phyloP scores from a whole-genome alignment of 192 early-diverging fungal genomes.

The Entomortierella parvispora region DNA sequence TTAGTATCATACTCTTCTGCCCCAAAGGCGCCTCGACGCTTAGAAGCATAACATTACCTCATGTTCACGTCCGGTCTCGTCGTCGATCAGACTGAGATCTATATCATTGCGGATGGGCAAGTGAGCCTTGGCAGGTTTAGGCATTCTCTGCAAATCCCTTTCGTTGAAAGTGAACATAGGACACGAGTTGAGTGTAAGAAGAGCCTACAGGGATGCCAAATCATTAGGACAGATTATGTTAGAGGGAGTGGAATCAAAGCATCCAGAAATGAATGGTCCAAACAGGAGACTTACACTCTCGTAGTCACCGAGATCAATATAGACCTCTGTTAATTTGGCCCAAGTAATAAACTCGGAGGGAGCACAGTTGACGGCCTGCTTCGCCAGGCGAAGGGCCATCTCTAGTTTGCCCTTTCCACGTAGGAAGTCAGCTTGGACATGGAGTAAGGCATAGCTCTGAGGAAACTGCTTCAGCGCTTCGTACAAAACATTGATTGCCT shows the following conservation, averaged over 20 bases:
- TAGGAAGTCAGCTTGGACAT: constrained; percentile 90
- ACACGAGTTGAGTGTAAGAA: constrained; percentile 96
- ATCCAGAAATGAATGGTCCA: background rate
- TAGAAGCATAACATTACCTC: constrained; percentile 55
- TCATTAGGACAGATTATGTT: background rate
- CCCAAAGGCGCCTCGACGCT: background rate
- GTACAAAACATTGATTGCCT: constrained; percentile 90
- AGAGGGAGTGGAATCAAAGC: background rate
- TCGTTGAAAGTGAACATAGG: constrained; percentile 98
- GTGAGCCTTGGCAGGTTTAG: constrained; percentile 86
- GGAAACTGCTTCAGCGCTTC: constrained; percentile 82
- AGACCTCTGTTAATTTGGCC: constrained; percentile 95
- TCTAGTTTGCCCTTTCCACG: constrained; percentile 71
- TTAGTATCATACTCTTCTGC: background rate
- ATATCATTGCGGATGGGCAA: constrained; percentile 89
- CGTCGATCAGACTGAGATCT: constrained; percentile 65
- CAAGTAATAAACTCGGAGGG: constrained; percentile 96
- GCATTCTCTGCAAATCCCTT: constrained; percentile 91
- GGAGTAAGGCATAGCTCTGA: constrained; percentile 85
- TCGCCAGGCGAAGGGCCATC: constrained; percentile 87
- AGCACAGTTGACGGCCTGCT: constrained; percentile 92
- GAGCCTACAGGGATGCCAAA: constrained; percentile 72
- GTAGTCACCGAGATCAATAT: constrained; percentile 87
- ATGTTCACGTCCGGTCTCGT: constrained; percentile 65
- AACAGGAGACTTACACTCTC: constrained; percentile 66